Percentiles rank a stretch among this genome's conserved stretches.
Evolutionary conservation across 768 basidiomycete species (phyloP).

Genomic region (Lepiota subincarnata): DNA sequence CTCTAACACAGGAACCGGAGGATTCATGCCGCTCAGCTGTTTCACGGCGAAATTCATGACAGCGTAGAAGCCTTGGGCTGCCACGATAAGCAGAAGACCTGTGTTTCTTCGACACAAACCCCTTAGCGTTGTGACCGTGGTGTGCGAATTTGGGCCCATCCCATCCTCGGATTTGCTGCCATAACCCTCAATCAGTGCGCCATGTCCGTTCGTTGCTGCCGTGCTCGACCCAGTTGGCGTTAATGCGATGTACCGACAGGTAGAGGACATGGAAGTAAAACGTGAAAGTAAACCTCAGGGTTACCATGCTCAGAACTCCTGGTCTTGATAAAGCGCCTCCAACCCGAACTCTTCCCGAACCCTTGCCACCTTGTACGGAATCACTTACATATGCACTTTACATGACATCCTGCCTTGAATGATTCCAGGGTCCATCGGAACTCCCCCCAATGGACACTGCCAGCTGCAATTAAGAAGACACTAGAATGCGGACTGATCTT

Average conservation of each 20-base stretch:
- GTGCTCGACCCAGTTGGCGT: constrained; percentile 2
- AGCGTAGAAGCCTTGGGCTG: constrained; percentile 19
- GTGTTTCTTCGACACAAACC: constrained; percentile 10
- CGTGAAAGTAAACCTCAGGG: not conserved
- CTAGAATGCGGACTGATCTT: too few species aligned
- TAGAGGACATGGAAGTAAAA: constrained; percentile 6
- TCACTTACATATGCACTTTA: too few species aligned
- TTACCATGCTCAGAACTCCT: too few species aligned
- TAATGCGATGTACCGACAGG: constrained; percentile 6
- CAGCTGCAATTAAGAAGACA: too few species aligned
- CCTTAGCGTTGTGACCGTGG: not conserved
- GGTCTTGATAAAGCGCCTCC: too few species aligned
- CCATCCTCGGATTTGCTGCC: not conserved
- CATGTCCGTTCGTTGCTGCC: not conserved
- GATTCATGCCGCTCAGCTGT: constrained; percentile 20
- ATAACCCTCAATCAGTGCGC: too few species aligned
- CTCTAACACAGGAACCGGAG: constrained; percentile 20
- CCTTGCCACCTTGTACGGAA: too few species aligned
- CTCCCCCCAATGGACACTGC: too few species aligned
- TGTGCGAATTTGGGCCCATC: not conserved
- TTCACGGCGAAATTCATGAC: constrained; percentile 21
- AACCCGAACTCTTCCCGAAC: too few species aligned
- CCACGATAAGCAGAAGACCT: constrained; percentile 18
- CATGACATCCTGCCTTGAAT: too few species aligned
- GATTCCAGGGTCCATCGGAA: too few species aligned